Percentiles rank a stretch among this genome's conserved stretches.
Conservation (phyloP, 148 eudicot genomes). For the Silene conica region DNA sequence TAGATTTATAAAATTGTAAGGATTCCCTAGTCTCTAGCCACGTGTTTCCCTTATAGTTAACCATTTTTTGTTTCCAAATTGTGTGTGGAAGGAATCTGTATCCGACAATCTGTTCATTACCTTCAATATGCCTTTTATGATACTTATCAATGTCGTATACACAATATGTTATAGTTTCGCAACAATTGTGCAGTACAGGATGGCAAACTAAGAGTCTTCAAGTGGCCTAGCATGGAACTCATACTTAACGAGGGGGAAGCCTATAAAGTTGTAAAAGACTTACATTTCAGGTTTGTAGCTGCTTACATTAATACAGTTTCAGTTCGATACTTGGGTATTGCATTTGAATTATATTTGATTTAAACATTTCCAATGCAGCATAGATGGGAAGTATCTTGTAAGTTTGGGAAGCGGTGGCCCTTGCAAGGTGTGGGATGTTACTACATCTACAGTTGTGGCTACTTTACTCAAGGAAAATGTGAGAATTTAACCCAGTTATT, state of each 20-base stretch:
- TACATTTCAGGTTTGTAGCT: conserved; percentile 71
- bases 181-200: conserved; percentile 80
- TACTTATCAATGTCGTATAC: conserved; percentile 6
- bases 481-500: conserved; percentile 20
- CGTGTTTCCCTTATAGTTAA: background rate
- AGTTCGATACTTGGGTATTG: background rate
- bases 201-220: conserved; percentile 86
- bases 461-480: conserved; percentile 68
- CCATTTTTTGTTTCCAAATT: background rate
- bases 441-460: conserved; percentile 47
- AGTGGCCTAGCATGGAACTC: conserved; percentile 89
- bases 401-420: conserved; percentile 83
- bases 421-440: conserved; percentile 84
- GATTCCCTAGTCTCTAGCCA: background rate
- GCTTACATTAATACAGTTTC: conserved; percentile 1
- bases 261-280: conserved; percentile 70
- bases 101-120: background rate
- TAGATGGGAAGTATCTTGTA: conserved; percentile 80
- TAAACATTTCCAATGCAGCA: conserved; percentile 44
- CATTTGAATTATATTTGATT: background rate
- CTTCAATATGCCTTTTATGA: background rate
- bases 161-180: conserved; percentile 28
- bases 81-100: background rate
- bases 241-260: conserved; percentile 50
- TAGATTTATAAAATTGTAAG: background rate